Evolutionary conservation across 495 filamentous ascomycete genomes (phyloP).

Genomic region (Penicillium bovifimosum): DNA sequence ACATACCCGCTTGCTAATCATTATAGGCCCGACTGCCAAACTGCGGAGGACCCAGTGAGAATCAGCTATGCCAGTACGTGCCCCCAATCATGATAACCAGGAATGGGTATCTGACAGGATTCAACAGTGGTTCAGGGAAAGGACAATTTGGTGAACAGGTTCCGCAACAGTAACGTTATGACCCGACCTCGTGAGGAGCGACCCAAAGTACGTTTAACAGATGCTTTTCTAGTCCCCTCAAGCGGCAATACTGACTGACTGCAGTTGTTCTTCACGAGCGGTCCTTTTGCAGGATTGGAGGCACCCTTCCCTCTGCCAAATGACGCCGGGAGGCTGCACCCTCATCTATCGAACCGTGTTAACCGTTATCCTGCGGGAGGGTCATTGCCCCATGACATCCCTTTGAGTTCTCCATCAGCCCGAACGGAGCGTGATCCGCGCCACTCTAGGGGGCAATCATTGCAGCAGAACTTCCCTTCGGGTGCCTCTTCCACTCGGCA

Average conservation of each 20-base stretch:
- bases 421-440: too few relatives aligned
- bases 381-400: too few relatives aligned
- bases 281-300: conserved; percentile 11
- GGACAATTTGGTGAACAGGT: conserved; percentile 86
- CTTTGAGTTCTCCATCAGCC: too few relatives aligned
- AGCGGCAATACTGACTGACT: conserved; percentile 4
- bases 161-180: conserved; percentile 95
- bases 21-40: conserved; percentile 62
- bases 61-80: conserved; percentile 79
- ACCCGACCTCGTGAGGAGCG: conserved; percentile 72
- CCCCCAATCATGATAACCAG: conserved; percentile 7
- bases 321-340: background rate
- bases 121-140: conserved; percentile 77
- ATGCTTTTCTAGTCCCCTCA: background rate
- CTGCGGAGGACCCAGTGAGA: too few relatives aligned
- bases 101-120: conserved; percentile 11
- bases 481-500: too few relatives aligned
- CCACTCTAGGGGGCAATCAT: background rate
- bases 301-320: conserved; percentile 15
- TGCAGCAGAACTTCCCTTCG: background rate
- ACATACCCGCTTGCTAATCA: background rate
- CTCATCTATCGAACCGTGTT: background rate
- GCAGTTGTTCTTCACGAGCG: conserved; percentile 42
- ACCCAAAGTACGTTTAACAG: conserved; percentile 59
- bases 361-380: background rate